Percentiles rank a stretch among this genome's conserved stretches.
phyloP scores from a whole-genome alignment of 306 rosid species.

The Gleditsia sinensis region DNA sequence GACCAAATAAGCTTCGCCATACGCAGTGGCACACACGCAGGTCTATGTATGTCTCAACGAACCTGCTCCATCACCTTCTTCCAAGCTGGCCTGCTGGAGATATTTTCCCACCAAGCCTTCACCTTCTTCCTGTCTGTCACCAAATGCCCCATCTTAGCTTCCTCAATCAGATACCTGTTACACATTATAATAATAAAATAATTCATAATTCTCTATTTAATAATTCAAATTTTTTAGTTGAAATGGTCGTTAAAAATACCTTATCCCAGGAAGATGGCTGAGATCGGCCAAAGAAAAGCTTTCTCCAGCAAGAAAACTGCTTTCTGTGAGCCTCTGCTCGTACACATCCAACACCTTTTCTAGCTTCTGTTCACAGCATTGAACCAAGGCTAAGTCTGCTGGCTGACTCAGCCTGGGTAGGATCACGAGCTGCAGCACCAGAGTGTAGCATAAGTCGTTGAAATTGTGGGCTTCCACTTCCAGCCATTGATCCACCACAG shows the following conservation, averaged over 20 bases:
- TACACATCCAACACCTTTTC: slow-evolving; percentile 67
- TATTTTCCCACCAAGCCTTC: slow-evolving; percentile 69
- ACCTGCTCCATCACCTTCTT: slow-evolving; percentile 51
- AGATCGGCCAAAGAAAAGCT: slow-evolving; percentile 67
- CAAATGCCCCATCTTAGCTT: slow-evolving; percentile 54
- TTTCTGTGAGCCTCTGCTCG: slow-evolving; percentile 48
- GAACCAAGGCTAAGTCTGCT: slow-evolving; percentile 48
- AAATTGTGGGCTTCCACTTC: slow-evolving; percentile 79
- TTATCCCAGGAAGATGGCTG: slow-evolving; percentile 65
- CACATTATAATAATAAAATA: too few species aligned
- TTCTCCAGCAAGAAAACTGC: slow-evolving; percentile 60
- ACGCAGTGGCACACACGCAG: too few species aligned
- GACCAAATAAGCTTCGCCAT: too few species aligned
- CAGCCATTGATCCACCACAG: slow-evolving; percentile 75
- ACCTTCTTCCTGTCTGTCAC: slow-evolving; percentile 54
- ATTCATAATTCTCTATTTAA: too few species aligned
- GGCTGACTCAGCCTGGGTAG: slow-evolving; percentile 56
- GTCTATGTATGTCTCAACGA: not conserved
- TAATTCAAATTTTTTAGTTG: too few species aligned
- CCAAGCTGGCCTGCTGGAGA: slow-evolving; percentile 70
- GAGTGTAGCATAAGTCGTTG: slow-evolving; percentile 55
- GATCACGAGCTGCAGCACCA: slow-evolving; percentile 56
- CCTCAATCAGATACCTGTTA: slow-evolving; percentile 50
- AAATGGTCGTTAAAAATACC: too few species aligned
- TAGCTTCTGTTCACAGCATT: slow-evolving; percentile 42